Evolutionary conservation across 768 basidiomycete species (phyloP), one percentile per base, ranked within the genome.

Genomic region (Leccinum ochraceum): DNA sequence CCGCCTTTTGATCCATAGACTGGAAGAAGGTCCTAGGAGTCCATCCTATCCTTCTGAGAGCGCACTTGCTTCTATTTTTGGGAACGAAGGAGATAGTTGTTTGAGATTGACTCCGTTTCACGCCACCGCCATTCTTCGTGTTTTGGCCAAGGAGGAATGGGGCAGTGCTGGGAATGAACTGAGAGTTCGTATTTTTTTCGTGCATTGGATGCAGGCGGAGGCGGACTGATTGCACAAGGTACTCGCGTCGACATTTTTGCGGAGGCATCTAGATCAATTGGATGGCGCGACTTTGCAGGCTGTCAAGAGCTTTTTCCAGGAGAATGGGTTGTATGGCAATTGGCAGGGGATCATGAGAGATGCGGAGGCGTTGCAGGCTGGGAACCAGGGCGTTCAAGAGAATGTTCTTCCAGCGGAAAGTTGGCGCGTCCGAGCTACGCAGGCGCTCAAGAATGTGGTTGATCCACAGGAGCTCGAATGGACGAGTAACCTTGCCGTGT

Each of bases 401-500:
- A 58, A 46, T 3, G 37, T 39, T 17, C 24, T 63, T 32, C 10
- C 16, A 6, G 17, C 34, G 36, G 26, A 54, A 13, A 48, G 54
- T 44, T 74, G 72, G 72, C 69, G 72, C 28, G 39, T 49, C 39
- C 58, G 52, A 71, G 68, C 68, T 63, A 42, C 67, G 78, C 28
- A 71, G 66, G 60, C 63, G 26, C 63, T 77, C 10, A 66, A 79
- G 22, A 70, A 75, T 1, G 74, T 88, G 46, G 74, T 84, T 20
- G 65, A 75, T 57, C 80, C 82, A 20, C 78, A 81, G 58, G 69
- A 77, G 2, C 65, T 83, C 7, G 66, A 75, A 13, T 88, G 85
- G 87, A 84, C 83, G 79, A 82, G 82, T 26, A 81, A 85, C 52
- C 76, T 77, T 48, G 70, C 67, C 9, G 66, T 80, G 20, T 64